Base-by-base conservation (phyloP, 495 filamentous ascomycete genomes). In the Jackrogersella multiformis region DNA sequence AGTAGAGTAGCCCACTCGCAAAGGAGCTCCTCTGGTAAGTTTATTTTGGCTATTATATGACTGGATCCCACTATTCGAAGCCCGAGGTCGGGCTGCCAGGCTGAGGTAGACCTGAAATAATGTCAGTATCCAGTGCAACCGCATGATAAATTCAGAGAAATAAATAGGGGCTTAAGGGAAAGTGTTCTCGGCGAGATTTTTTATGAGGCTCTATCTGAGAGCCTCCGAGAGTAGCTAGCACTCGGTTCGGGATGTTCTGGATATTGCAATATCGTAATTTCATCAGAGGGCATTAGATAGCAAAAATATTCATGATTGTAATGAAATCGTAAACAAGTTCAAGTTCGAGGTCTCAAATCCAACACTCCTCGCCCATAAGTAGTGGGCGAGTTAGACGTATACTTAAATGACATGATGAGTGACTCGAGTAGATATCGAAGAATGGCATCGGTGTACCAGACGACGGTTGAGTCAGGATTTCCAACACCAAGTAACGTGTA, bases 391-490 rank as follows among this genome's bases (percentile, higher is more conserved):
- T 15, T 46, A 21, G 36, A 45, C 15, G 20, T 60, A 30, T 61
- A 57, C 48, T 59, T 52, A 18, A 51, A 46, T 49, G 51, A 62
- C 52, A 62, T 55, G 51, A 16, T 61, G 32, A 44, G 20, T 59
- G 53, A 57, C 42, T 53, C 26, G 48, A 44, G 44, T 23, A 28
- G 32, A 49, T 30, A 55, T 55, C n/a, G 18, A 73, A 59, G 73
- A 76, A 74, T 74, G 73, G 56, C 30, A 61, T 35, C 35, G 58
- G 70, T 71, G 60, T 56, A 44, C 73, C 46, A 34, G 70, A 38
- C 54, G 68, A 75, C 56, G 65, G 48, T 35, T 62, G 65, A 52
- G 44, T 68, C 62, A 62, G 24, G 51, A 16, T 48, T 16, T 35
- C 51, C 16, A 59, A 57, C 38, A 10, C 18, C 16, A 38, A 41